Base-by-base conservation (phyloP, 108 stramenopile species). In the Asterionellopsis glacialis region DNA sequence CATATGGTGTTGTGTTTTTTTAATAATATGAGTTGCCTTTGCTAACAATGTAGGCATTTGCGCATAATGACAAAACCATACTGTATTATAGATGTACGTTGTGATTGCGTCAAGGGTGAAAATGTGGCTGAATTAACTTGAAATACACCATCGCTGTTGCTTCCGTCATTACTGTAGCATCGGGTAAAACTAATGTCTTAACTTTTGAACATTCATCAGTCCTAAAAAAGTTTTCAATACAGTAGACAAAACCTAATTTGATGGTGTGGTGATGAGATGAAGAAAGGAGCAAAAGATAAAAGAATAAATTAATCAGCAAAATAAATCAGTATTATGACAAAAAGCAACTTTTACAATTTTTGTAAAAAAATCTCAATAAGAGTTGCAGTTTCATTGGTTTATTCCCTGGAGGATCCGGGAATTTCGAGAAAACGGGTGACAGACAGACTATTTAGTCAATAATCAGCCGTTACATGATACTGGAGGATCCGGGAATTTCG, bases 81-180 rank as follows among this genome's bases (percentile, higher is more conserved):
- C 85, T 15, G n/a, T n/a, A n/a, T n/a, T n/a, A 87, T 89, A 0
- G 87, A 88, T 24, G 91, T 92, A 7, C 91, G 72, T 59, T 63
- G 70, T 7, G 86, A 87, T 23, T 70, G 49, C 23, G 85, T 71
- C 6, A 69, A 55, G 13, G 66, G 52, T 0, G 79, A 67, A 59
- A 90, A 87, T 9, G 88, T 90, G 5, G 80, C 78, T 14, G 84
- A 85, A 33, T 61, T 40, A 0, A 90, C 77, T 6, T 45, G 44
- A 26, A 13, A 15, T 41, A 55, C 33, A 33, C 28, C 27, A 23
- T 56, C 11, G 12, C 5, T 16, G 73, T 40, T 41, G 66, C 55
- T 9, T 23, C 55, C 51, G 33, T 33, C 33, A 33, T 7, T 33
- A 33, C 7, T 33, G 33, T n/a, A n/a, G 33, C 7, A 7, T 33